Evolutionary conservation across 2,329 filamentous ascomycete genomes (phyloP), one percentile per base, ranked within the genome.

Genomic region (Colletotrichum sidae): DNA sequence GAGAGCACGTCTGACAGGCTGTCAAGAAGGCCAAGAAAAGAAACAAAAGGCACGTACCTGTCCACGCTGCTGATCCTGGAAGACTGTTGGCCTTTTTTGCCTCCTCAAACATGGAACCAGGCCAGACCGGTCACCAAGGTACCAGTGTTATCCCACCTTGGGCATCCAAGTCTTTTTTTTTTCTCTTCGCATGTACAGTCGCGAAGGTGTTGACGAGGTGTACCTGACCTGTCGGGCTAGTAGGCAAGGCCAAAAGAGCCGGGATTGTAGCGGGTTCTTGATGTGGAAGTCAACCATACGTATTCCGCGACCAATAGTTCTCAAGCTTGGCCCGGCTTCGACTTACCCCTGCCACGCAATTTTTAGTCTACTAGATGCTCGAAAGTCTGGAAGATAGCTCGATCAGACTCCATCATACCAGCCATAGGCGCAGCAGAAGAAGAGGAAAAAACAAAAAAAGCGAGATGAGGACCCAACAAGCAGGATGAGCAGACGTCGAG

Each of bases 1-100:
- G 56, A 56, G 58, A 65, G 39, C 25, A 17, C n/a, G 17, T 15
- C 15, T 33, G 45, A 33, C 45, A 37, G 25, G 42, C 42, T 12
- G 37, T 25, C 58, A 62, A 8, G 57, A 25, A 62, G 11, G 33
- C 37, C 44, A 51, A 60, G 60, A 54, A 54, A 65, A 65, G 58
- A 56, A 65, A 56, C 35, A n/a, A 60, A 50, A 46, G 58, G 62
- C 52, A 65, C 58, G 58, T 62, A 62, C 62, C 57, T 55, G 37
- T 25, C 15, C 46, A 13, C 13, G 12, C 37, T 35, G 57, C 41
- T 51, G 52, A 46, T 61, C 51, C 13, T 46, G 37, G 44, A 46
- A 9, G 42, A 54, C 47, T 15, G 45, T 51, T 55, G 15, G 17
- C 51, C 50, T 57, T 50, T 52, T 59, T 59, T 25, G 58, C 52